Base-by-base conservation (phyloP, 2,329 filamentous ascomycete genomes). In the Blastomyces percursus region DNA sequence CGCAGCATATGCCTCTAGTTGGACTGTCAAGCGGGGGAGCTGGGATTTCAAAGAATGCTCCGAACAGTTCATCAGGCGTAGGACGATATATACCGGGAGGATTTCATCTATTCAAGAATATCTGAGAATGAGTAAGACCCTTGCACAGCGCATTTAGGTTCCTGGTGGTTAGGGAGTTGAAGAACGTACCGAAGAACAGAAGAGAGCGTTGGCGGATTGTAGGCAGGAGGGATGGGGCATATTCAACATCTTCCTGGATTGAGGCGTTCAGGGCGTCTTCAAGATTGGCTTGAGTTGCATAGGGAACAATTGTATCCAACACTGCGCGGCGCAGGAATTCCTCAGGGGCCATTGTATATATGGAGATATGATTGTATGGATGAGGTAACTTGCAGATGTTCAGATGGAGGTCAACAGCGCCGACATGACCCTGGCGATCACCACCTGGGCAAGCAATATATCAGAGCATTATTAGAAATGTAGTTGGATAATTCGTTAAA, bases 31-130 rank as follows among this genome's bases (percentile, higher is more conserved):
- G 60, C 79, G 74, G 3, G 76, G 73, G 12, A 84, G 74, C 64
- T 79, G 78, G 14, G 77, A 72, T 66, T 79, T 79, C 50, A 84
- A 67, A 3, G 73, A 75, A 52, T 73, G 68, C 64, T 82, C 77
- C 24, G 80, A 78, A 66, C 80, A 78, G 62, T 78, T 71, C 46
- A 80, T 79, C 16, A 82, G 77, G 64, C 80, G 74, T 44, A 84
- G 74, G 46, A 83, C 76, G 56, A 83, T 72, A 67, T 81, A 79
- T 24, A 80, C 76, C 27, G 77, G 75, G 44, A 82, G 74, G 55
- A 76, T 73, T 74, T 85, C 82, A 80, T 85, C 82, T 84, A 72
- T 64, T 71, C 42, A 64, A 44, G 14, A 44, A 72, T 35, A 48
- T 48, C 75, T 79, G 67, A 68, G 63, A 67, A 76, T 82, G 69